Base-by-base conservation (phyloP, 192 early-diverging fungal genomes). In the Backusella liffmaniae region DNA sequence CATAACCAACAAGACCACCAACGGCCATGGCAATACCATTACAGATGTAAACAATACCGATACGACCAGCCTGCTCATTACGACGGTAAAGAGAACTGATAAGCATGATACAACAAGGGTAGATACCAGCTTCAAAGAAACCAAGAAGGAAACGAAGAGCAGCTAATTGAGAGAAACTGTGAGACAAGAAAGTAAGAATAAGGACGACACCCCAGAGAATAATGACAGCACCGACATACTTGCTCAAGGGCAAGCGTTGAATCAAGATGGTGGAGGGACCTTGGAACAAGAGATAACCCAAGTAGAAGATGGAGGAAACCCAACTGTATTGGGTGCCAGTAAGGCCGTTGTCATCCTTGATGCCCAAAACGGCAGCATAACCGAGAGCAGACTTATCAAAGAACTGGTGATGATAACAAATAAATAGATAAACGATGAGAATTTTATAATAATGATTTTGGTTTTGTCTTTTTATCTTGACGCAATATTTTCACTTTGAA, bases 281-380 rank as follows among this genome's bases (percentile, higher is more conserved):
- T 56, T 75, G 74, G 74, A 49, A 75, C 15, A 70, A 23, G 15
- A 69, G 69, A 41, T 79, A 75, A 56, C 79, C 79, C 34, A 80
- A 67, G 37, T 80, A 80, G 73, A 80, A 80, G n/a, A 80, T 74
- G n/a, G 79, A 80, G 1, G 72, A 72, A 7, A 80, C 23, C 66
- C 72, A 73, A 65, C 67, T 32, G 39, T 67, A 77, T 23, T 80
- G 66, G 30, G 39, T 26, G 18, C 44, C 71, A 8, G 18, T 13
- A 32, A 81, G 49, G 6, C 65, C 0, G 9, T 72, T 73, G 13
- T 76, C 75, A 8, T 56, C 21, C 3, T 26, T 73, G 32, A 81
- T 70, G 18, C 51, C 53, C 6, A 77, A 49, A n/a, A 73, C 72
- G 36, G 66, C 51, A 53, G 75, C 46, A 49, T 77, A 76, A 18